Conservation (phyloP, 2,329 filamentous ascomycete genomes). For the Verticillium tricorpus region DNA sequence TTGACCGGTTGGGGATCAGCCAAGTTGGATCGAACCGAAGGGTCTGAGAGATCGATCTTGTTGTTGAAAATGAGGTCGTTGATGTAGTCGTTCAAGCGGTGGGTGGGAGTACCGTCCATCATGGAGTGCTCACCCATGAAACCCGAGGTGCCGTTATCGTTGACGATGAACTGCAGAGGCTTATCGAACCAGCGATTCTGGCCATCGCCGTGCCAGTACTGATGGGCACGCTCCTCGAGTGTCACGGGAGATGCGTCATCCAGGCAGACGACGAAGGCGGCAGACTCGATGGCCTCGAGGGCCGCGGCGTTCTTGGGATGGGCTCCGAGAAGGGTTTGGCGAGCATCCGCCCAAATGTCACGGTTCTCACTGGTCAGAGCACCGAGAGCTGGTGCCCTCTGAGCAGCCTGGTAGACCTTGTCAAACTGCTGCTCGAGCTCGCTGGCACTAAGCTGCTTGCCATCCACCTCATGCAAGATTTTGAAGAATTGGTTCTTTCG, state of each 20-base stretch:
- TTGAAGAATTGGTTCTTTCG: slow-evolving; percentile 99
- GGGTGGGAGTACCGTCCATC: slow-evolving; percentile 99
- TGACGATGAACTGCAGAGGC: slow-evolving; percentile 94
- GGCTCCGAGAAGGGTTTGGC: slow-evolving; percentile 69
- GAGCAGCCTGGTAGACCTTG: slow-evolving; percentile 72
- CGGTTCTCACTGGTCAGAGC: slow-evolving; percentile 87
- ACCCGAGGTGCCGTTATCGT: slow-evolving; percentile 94
- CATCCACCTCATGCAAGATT: slow-evolving; percentile 73
- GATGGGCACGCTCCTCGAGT: slow-evolving; percentile 87
- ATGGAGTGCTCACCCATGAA: slow-evolving; percentile 99
- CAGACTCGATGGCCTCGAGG: slow-evolving; percentile 78
- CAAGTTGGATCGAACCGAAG: slow-evolving; percentile 73
- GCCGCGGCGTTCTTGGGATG: slow-evolving; percentile 73
- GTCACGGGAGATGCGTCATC: slow-evolving; percentile 90
- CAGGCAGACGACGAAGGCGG: slow-evolving; percentile 87
- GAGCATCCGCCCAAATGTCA: slow-evolving; percentile 85
- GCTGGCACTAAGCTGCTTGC: slow-evolving; percentile 78
- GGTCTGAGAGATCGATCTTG: slow-evolving; percentile 84
- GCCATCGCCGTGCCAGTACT: slow-evolving; percentile 98
- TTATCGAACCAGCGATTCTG: slow-evolving; percentile 98
- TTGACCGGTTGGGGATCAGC: slow-evolving; percentile 73
- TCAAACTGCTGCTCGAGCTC: slow-evolving; percentile 90
- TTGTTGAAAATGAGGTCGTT: slow-evolving; percentile 91
- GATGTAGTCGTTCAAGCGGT: slow-evolving; percentile 92
- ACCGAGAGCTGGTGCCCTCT: slow-evolving; percentile 71